Percentiles rank a stretch among this genome's conserved stretches.
These are phyloP conservation scores for Pittosporum tobira DNA, from an alignment of 129 eudicot genomes.

Conservation along the genomic window DNA sequence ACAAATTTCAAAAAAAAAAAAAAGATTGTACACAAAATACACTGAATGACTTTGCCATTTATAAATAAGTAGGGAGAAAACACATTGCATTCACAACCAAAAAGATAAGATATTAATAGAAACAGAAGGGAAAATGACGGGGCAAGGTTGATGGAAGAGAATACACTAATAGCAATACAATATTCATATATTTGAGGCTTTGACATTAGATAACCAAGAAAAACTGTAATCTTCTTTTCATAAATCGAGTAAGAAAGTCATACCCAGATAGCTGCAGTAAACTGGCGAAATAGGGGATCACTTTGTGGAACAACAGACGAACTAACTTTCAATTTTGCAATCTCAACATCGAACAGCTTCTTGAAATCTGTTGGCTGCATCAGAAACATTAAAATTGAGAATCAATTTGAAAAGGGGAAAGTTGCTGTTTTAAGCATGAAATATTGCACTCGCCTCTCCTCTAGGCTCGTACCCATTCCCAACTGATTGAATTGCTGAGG, in stretches of 20 bases:
- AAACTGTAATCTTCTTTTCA: slow-evolving; percentile 4
- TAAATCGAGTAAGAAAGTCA: slow-evolving; percentile 2
- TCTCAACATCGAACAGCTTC: slow-evolving; percentile 55
- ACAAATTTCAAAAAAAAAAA: no score
- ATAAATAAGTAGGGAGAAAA: no score
- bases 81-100: no score
- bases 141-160: no score
- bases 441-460: slow-evolving; percentile 34
- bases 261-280: slow-evolving; percentile 90
- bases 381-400: slow-evolving; percentile 3
- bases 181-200: not conserved
- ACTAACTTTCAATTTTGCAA: slow-evolving; percentile 34
- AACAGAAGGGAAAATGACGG: not conserved
- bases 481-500: slow-evolving; percentile 28
- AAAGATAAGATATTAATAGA: no score
- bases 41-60: no score
- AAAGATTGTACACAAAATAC: no score
- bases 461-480: slow-evolving; percentile 40
- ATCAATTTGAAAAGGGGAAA: not conserved
- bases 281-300: slow-evolving; percentile 53
- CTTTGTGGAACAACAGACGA: slow-evolving; percentile 43
- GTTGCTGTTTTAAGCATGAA: not conserved
- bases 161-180: not conserved
- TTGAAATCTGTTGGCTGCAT: slow-evolving; percentile 68
- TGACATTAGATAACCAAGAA: not conserved